These are phyloP conservation scores for Picochlorum sp. DNA, from an alignment of 139 green algal genomes.

Conservation along the genomic window DNA sequence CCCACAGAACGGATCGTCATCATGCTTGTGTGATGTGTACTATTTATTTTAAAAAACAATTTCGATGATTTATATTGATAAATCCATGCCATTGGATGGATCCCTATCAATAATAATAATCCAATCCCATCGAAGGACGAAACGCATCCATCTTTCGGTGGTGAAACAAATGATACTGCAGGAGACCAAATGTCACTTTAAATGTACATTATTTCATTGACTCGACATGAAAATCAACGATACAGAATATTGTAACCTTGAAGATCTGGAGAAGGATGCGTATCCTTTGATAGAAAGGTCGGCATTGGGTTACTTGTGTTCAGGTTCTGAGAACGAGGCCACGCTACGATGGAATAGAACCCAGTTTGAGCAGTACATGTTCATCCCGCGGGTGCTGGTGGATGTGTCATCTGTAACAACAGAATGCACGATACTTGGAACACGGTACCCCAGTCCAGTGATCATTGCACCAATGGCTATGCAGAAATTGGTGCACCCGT, in stretches of 20 bases:
- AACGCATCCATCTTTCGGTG: no score
- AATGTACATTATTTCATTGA: no score
- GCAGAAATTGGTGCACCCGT: slow-evolving; percentile 60
- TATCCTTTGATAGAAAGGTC: slow-evolving; percentile 8
- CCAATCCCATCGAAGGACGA: no score
- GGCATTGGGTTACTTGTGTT: slow-evolving; percentile 42
- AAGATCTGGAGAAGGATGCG: slow-evolving; percentile 23
- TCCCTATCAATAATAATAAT: no score
- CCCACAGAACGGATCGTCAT: no score
- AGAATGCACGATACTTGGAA: slow-evolving; percentile 29
- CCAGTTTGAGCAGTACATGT: slow-evolving; percentile 30
- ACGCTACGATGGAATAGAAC: slow-evolving; percentile 43
- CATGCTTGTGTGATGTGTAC: no score
- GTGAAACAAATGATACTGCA: no score
- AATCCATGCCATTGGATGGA: no score
- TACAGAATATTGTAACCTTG: slow-evolving; percentile 17
- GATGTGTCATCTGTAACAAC: slow-evolving; percentile 49
- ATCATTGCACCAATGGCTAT: slow-evolving; percentile 80
- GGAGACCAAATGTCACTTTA: no score
- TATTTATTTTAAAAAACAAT: no score
- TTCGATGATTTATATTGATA: no score
- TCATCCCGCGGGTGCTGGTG: slow-evolving; percentile 53
- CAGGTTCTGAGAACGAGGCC: slow-evolving; percentile 30
- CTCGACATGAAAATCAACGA: neutral
- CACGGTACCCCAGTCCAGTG: slow-evolving; percentile 41